Evolutionary conservation across 2,329 filamentous ascomycete species (phyloP).

Genomic region (Corniculantispora saksenae): DNA sequence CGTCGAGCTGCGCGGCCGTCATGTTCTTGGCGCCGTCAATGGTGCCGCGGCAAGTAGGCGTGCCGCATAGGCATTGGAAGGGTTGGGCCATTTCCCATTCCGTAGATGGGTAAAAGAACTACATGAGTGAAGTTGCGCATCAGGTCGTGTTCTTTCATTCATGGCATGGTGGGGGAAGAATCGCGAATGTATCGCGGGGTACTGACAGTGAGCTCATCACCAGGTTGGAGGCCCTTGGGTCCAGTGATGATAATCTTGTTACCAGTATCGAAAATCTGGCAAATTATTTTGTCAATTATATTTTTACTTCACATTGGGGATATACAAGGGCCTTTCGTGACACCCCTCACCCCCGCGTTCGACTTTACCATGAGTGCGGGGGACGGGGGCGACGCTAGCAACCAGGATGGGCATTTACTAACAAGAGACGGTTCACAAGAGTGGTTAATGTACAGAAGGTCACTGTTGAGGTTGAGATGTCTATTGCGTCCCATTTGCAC

Average conservation of each 20-base stretch:
- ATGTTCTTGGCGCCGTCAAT: slow-evolving; percentile 67
- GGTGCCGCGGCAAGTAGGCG: slow-evolving; percentile 57
- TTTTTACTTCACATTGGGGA: background rate
- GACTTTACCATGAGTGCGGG: background rate
- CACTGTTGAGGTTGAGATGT: slow-evolving; percentile 65
- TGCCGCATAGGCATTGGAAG: slow-evolving; percentile 66
- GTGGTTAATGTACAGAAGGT: slow-evolving; percentile 68
- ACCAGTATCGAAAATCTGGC: slow-evolving; percentile 64
- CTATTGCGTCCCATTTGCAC: slow-evolving; percentile 58
- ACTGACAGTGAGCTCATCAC: slow-evolving; percentile 59
- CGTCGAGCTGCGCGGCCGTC: slow-evolving; percentile 51
- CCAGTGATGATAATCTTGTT: slow-evolving; percentile 60
- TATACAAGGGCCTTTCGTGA: background rate
- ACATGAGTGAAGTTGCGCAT: background rate
- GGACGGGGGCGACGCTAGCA: background rate
- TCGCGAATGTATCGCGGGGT: background rate
- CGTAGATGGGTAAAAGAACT: slow-evolving; percentile 75
- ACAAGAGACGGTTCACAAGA: slow-evolving; percentile 67
- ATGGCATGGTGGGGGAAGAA: background rate
- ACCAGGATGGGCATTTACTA: slow-evolving; percentile 33
- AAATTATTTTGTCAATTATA: slow-evolving; percentile 10
- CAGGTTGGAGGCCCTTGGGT: slow-evolving; percentile 53
- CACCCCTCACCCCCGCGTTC: no score
- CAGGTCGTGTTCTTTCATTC: background rate
- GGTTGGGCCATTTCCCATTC: slow-evolving; percentile 75